Percentiles rank a stretch among this genome's conserved stretches.
Evolutionary conservation across 345 rosid species (phyloP).

Genomic region (Iberis pinnata): DNA sequence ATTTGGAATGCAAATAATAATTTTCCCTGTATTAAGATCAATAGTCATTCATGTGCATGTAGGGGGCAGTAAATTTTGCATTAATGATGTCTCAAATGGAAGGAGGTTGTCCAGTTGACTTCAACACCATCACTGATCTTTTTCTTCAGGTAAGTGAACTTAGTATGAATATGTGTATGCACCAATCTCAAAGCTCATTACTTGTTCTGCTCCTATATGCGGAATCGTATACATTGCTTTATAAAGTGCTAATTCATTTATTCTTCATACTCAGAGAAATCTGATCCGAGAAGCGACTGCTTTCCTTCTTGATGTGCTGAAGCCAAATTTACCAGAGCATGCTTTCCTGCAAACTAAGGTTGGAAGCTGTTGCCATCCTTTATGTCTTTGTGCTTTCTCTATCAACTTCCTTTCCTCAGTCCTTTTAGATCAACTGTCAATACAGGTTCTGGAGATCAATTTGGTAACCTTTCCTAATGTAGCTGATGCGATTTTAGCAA

Average conservation of each 20-base stretch:
- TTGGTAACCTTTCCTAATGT: slow-evolving; percentile 96
- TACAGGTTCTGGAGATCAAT: slow-evolving; percentile 94
- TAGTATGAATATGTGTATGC: neutral
- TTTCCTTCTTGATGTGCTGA: slow-evolving; percentile 87
- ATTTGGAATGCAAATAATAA: too few species aligned
- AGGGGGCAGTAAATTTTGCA: slow-evolving; percentile 99
- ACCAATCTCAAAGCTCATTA: neutral
- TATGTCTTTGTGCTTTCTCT: neutral
- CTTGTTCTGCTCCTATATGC: neutral
- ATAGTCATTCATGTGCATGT: slow-evolving; percentile 11
- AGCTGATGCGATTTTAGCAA: slow-evolving; percentile 95
- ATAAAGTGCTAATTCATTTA: slow-evolving; percentile 2
- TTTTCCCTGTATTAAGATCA: neutral
- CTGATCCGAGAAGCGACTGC: slow-evolving; percentile 98
- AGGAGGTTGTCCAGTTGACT: slow-evolving; percentile 96
- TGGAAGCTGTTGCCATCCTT: slow-evolving; percentile 4
- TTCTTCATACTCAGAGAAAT: slow-evolving; percentile 55
- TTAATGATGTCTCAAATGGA: slow-evolving; percentile 99
- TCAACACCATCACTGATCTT: slow-evolving; percentile 94
- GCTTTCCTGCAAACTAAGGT: slow-evolving; percentile 92
- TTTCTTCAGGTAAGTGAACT: slow-evolving; percentile 84
- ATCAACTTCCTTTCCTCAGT: slow-evolving; percentile 8
- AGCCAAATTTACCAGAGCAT: slow-evolving; percentile 93
- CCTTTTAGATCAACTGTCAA: slow-evolving; percentile 15
- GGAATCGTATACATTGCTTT: neutral